These are phyloP conservation scores for Saturnispora quitensis DNA, from an alignment of 805 yeast species.

Conservation along the genomic window DNA sequence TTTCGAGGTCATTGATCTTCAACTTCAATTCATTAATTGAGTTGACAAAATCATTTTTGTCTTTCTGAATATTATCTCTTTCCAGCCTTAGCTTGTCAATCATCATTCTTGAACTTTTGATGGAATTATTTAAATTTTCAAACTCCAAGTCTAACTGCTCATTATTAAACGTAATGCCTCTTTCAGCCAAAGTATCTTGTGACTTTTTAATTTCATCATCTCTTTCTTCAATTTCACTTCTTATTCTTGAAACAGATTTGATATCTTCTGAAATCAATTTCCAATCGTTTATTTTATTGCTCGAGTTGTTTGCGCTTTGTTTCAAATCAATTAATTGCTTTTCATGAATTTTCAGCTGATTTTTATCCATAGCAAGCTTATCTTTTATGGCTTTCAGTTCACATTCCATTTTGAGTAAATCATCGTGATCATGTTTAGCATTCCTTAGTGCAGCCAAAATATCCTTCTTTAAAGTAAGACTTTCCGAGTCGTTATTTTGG, in stretches of 20 bases:
- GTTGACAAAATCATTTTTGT: slow-evolving; percentile 37
- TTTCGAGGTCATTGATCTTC: slow-evolving; percentile 44
- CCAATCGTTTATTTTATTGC: slow-evolving; percentile 1
- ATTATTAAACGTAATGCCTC: slow-evolving; percentile 26
- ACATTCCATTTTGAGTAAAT: slow-evolving; percentile 16
- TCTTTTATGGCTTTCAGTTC: slow-evolving; percentile 22
- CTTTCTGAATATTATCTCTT: slow-evolving; percentile 37
- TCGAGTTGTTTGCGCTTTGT: background rate
- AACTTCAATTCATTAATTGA: slow-evolving; percentile 45
- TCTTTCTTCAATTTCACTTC: slow-evolving; percentile 10
- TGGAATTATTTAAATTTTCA: slow-evolving; percentile 28
- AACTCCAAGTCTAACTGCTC: slow-evolving; percentile 40
- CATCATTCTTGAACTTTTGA: slow-evolving; percentile 33
- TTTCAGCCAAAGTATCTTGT: slow-evolving; percentile 8
- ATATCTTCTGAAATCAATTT: slow-evolving; percentile 10
- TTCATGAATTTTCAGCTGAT: background rate
- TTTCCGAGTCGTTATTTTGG: slow-evolving; percentile 14
- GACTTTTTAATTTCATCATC: slow-evolving; percentile 7
- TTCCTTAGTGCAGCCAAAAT: slow-evolving; percentile 22
- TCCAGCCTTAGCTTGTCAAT: slow-evolving; percentile 29
- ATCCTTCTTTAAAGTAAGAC: slow-evolving; percentile 22
- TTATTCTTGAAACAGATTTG: background rate
- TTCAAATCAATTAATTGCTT: slow-evolving; percentile 14
- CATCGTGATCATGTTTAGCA: slow-evolving; percentile 23
- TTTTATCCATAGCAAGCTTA: background rate